Base-by-base conservation (phyloP, 73 alveolate genomes). In the Effrenium voratum region DNA sequence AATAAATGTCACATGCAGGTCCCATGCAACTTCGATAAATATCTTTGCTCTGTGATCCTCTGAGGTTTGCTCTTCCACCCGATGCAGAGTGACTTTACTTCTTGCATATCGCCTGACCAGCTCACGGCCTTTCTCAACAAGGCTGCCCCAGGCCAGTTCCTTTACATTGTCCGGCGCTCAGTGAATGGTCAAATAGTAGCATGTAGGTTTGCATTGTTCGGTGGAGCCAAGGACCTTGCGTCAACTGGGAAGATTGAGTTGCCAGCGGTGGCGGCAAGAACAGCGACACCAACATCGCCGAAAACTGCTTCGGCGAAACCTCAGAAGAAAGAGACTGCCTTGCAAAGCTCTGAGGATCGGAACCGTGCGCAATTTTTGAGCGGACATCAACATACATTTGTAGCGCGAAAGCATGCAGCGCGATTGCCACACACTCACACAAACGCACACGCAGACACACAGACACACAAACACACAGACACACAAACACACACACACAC, bases 61-160 rank as follows among this genome's bases (percentile, higher is more conserved):
- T 44, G 16, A 87, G 95, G 98, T 47, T 40, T 91, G 80, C 49
- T 91, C 47, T 91, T 91, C 80, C 98, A 91, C 41, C 98, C 98
- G 32, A 91, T 91, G 98, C 86, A 76, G 19, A 70, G 91, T 16
- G 98, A 91, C 91, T 91, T 70, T 10, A 91, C 91, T 2, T 72
- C 98, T 3, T 70, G 91, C 68, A 50, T 91, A 3, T 10, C 98
- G 1, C 98, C 98, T 47, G 50, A 49, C 44, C 95, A 88, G 96
- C 73, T 88, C 57, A 77, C 73, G 12, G 63, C 72, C 30, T 88
- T 88, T 52, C 66, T 88, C 86, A 73, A 63, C 49, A 43, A 44
- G 55, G 96, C 86, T 3, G 96, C 96, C 13, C 96, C 96, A 1
- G 79, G 79, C 30, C 96, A 86, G 28, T 63, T 88, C 73, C 34